Evolutionary conservation across 169 alveolate species (phyloP).

Genomic region (Perkinsus marinus): DNA sequence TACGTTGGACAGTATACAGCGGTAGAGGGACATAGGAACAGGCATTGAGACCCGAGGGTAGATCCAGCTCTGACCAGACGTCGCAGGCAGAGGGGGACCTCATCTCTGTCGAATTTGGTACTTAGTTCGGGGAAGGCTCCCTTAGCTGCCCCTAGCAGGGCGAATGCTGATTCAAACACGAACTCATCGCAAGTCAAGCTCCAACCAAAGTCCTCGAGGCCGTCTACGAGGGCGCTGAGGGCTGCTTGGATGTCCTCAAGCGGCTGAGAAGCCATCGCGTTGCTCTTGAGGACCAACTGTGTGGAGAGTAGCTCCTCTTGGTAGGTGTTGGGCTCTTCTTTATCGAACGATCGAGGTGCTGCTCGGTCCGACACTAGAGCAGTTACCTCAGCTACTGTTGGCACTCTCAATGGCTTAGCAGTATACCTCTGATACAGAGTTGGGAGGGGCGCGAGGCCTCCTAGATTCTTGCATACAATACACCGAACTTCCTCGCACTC

Average conservation of each 20-base stretch:
- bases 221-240: not conserved
- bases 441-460: not conserved
- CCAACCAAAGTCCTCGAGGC: not conserved
- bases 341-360: not conserved
- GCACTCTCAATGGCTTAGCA: not conserved
- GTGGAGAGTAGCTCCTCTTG: not conserved
- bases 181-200: not conserved
- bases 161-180: not conserved
- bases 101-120: not conserved
- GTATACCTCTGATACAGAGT: not conserved
- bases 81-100: not conserved
- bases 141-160: not conserved
- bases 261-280: not conserved
- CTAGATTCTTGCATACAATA: not conserved
- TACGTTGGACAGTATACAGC: not conserved
- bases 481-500: not conserved
- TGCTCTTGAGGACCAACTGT: not conserved
- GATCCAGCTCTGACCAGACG: not conserved
- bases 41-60: not conserved
- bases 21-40: not conserved
- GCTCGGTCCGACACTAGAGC: not conserved
- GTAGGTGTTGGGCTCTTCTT: not conserved
- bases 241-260: not conserved
- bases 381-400: not conserved
- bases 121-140: not conserved